Base-by-base conservation (phyloP, 139 green algal species). In the Mesotaenium endlicherianum region DNA sequence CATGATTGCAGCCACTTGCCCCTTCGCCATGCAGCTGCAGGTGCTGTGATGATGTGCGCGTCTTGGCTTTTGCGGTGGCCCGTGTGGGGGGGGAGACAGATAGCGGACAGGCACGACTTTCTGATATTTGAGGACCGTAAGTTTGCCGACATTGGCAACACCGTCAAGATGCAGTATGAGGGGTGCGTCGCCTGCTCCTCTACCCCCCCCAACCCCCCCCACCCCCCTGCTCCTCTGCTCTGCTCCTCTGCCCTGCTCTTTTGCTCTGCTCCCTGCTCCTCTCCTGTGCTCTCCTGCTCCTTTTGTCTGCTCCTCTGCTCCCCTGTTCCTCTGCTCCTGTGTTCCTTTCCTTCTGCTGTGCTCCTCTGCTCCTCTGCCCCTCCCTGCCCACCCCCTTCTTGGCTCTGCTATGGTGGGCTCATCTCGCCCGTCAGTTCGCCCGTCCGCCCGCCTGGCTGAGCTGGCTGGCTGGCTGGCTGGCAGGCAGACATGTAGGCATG, bases 71-170 rank as follows among this genome's bases (percentile, higher is more conserved):
- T 64, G 20, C 20, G 20, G 20, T 26, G 26, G 20, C 26, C 26
- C 26, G 20, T 20, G 26, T 26, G 20, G 20, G 53, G 20, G 53
- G 53, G 6, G 60, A 38, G 77, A 2, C 75, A 88, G 41, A 80
- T 98, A 5, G 95, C 95, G 2, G 87, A 94, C 0, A 95, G 96
- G 89, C 95, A 98, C 86, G 92, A 98, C 88, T 99, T 99, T 85
- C 59, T 99, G 40, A 97, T 99, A 60, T 99, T 99, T 83, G 96
- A 99, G 91, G 96, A 99, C 90, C 93, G 96, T 80, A 99, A 99
- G 90, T 99, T 99, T 92, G 96, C 96, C 0, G 96, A 99, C 91
- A 99, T 99, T 69, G 96, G 96, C 84, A 99, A 99, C 93, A 99
- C 96, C 0, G 96, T 98, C 50, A 94, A 96, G 26, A 90, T 87